Evolutionary conservation across 495 filamentous ascomycete genomes (phyloP), one percentile per base, ranked within the genome.

Genomic region (Aspergillus ellipticus): DNA sequence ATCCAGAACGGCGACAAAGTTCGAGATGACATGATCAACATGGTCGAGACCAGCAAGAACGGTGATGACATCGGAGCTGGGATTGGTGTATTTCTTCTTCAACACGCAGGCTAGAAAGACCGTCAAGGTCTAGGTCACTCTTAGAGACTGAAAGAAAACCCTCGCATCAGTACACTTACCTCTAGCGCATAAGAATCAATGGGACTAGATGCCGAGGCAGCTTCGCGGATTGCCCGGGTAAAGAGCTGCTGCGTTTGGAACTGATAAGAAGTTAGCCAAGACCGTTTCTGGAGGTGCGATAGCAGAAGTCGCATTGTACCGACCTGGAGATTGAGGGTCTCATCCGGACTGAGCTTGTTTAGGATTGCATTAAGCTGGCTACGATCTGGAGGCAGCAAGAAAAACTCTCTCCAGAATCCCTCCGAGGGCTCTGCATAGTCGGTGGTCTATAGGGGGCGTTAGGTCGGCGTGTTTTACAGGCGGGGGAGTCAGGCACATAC

Each of bases 401-500:
- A 98, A 73, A 97, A 90, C 73, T 97, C 93, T 51, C 83, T 81
- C 95, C 94, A 99, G 73, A 97, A 99, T 8, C 92, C 94, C 56
- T 96, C 90, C 0, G 87, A 81, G 49, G 84, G 85, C 35, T 89
- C 85, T 37, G 80, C 72, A 55, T 79, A 80, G 42, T 90, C 87
- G 13, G 69, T 43, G 2, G 56, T 58, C 72, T 72, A 62, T 9
- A 35, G 17, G 35, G 35, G 9, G 11, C 5, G 11, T 13, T 39
- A 13, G n/a, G 35, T 13, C n/a, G 35, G 35, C 10, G 13, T 10
- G 6, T 47, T 22, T 43, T 41, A 21, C 5, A 42, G 15, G 20
- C 10, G 20, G 24, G 57, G 11, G 51, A 35, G 22, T 48, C 42
- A 41, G 35, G 54, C 9, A 53, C 74, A 57, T 78, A 96, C 92